phyloP scores from a whole-genome alignment of 2,329 filamentous ascomycete species.

The Penicillium psychrosexuale region DNA sequence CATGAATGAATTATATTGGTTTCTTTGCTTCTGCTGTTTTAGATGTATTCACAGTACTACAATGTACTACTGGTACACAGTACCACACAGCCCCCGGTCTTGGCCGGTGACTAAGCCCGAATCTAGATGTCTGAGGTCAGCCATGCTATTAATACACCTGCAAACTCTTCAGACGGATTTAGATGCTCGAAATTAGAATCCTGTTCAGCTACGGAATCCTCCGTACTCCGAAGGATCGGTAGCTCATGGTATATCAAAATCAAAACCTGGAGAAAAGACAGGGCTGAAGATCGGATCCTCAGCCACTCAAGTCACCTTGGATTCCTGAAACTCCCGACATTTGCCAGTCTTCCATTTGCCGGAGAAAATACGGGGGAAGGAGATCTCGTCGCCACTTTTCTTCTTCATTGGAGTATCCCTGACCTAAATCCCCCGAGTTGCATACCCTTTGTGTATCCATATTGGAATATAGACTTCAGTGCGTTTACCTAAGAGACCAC shows the following conservation, averaged over 20 bases:
- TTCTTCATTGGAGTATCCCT: conserved; percentile 16
- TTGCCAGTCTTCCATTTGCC: conserved; percentile 24
- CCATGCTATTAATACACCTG: conserved; percentile 16
- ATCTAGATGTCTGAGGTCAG: conserved; percentile 1
- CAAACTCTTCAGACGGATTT: background rate
- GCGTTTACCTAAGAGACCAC: background rate
- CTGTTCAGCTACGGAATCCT: too few species aligned
- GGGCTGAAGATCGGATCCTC: conserved; percentile 23
- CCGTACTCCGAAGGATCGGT: too few species aligned
- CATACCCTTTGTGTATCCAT: background rate
- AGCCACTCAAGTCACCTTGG: conserved; percentile 17
- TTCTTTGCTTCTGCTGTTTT: background rate
- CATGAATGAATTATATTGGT: background rate
- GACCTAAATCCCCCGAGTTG: conserved; percentile 6
- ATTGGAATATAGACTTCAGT: background rate
- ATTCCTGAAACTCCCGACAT: conserved; percentile 36
- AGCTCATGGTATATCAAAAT: background rate
- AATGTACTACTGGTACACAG: background rate
- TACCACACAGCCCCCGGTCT: conserved; percentile 6
- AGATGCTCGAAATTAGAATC: background rate
- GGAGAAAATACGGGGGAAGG: conserved; percentile 22
- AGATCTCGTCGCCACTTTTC: conserved; percentile 23
- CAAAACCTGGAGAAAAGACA: conserved; percentile 16
- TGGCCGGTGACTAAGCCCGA: conserved; percentile 8
- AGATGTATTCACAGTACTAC: background rate